Conservation (phyloP, 1,139 yeast genomes). For the Suhomyces guaymorum region DNA sequence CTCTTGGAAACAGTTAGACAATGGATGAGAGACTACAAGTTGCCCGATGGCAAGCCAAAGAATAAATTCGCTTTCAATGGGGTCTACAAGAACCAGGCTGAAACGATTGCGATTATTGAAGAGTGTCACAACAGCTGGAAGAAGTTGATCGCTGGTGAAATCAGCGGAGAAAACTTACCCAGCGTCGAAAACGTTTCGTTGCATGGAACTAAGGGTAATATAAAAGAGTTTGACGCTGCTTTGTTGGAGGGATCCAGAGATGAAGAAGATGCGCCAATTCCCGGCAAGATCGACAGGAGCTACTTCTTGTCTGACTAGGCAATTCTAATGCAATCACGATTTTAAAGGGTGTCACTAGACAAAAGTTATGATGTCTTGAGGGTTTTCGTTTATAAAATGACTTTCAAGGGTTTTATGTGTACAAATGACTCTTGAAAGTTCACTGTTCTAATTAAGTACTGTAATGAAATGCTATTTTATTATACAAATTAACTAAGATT, state of each 20-base stretch:
- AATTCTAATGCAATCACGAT: background rate
- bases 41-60: constrained; percentile 88
- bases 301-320: constrained; percentile 22
- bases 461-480: too few species aligned
- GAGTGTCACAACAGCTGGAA: constrained; percentile 79
- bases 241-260: constrained; percentile 2
- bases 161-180: constrained; percentile 38
- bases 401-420: too few species aligned
- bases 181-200: constrained; percentile 17
- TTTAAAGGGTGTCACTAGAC: too few species aligned
- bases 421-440: too few species aligned
- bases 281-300: constrained; percentile 34
- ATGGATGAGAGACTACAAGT: constrained; percentile 90
- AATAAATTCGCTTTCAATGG: constrained; percentile 87
- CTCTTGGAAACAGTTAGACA: constrained; percentile 78
- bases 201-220: constrained; percentile 14
- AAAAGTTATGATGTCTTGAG: too few species aligned
- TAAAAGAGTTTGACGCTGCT: constrained; percentile 19
- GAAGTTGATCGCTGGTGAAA: constrained; percentile 54
- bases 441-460: too few species aligned
- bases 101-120: constrained; percentile 68
- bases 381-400: too few species aligned
- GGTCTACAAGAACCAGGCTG: constrained; percentile 69
- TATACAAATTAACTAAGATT: too few species aligned
- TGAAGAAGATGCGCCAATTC: constrained; percentile 35